Evolutionary conservation across 2,329 filamentous ascomycete species (phyloP).

Genomic region (Aphanoascus verrucosus): DNA sequence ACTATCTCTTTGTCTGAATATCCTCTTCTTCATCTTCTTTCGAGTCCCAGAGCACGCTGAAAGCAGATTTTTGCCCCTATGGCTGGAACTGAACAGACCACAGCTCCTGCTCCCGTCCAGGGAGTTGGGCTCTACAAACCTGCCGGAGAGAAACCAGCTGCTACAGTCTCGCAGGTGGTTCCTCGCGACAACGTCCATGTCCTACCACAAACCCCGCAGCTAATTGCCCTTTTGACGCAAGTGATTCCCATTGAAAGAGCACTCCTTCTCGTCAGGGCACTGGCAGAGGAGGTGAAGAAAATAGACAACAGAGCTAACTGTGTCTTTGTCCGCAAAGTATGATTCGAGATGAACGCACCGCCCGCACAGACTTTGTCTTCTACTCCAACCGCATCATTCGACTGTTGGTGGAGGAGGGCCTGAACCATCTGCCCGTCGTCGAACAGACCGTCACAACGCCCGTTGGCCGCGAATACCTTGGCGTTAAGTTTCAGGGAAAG

Average conservation of each 20-base stretch:
- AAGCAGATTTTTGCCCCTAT: conserved; percentile 4
- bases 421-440: conserved; percentile 90
- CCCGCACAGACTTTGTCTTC: conserved; percentile 95
- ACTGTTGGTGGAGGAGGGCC: conserved; percentile 86
- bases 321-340: conserved; percentile 51
- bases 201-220: conserved; percentile 83
- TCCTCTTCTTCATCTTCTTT: neutral
- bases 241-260: conserved; percentile 30
- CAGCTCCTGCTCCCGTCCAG: conserved; percentile 11
- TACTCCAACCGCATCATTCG: conserved; percentile 98
- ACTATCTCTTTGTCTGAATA: neutral
- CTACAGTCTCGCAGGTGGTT: conserved; percentile 77
- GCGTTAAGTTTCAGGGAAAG: conserved; percentile 92
- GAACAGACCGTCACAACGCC: conserved; percentile 84
- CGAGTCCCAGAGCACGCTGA: neutral
- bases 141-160: conserved; percentile 67
- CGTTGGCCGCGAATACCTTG: conserved; percentile 75
- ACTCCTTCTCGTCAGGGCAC: neutral
- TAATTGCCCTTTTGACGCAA: conserved; percentile 95
- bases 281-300: neutral
- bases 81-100: conserved; percentile 6
- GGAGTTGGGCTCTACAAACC: conserved; percentile 71
- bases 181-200: conserved; percentile 79
- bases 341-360: conserved; percentile 84
- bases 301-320: conserved; percentile 8